Conservation (phyloP, 257 asterid genomes). For the Perilla frutescens region DNA sequence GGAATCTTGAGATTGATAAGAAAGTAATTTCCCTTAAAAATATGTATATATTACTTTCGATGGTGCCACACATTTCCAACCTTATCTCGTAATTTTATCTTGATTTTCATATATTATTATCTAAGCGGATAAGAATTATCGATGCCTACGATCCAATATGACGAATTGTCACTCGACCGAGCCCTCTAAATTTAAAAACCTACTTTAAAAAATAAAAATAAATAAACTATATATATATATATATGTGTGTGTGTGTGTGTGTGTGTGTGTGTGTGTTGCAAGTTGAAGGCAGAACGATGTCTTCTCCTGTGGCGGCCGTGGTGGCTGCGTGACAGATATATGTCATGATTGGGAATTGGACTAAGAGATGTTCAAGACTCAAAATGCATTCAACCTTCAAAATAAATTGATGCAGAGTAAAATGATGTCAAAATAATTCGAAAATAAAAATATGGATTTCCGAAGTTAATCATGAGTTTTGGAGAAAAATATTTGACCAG, state of each 20-base stretch:
- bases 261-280: too few relatives aligned
- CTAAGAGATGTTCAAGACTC: background rate
- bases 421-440: background rate
- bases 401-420: background rate
- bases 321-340: background rate
- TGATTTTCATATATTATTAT: background rate
- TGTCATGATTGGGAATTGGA: background rate
- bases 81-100: background rate
- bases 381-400: slow-evolving; percentile 21
- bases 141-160: background rate
- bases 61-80: background rate
- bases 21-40: too few relatives aligned
- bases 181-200: background rate
- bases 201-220: too few relatives aligned
- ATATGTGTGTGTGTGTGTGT: too few relatives aligned
- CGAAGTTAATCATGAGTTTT: background rate
- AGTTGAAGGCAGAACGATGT: background rate
- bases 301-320: slow-evolving; percentile 25
- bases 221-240: too few relatives aligned
- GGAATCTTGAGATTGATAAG: too few relatives aligned
- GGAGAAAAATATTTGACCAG: background rate
- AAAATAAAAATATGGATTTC: background rate
- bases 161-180: background rate
- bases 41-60: background rate
- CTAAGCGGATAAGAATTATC: background rate